Evolutionary conservation across 163 green algal species (phyloP), one percentile per base, ranked within the genome.

Genomic region (Scenedesmus sp.): DNA sequence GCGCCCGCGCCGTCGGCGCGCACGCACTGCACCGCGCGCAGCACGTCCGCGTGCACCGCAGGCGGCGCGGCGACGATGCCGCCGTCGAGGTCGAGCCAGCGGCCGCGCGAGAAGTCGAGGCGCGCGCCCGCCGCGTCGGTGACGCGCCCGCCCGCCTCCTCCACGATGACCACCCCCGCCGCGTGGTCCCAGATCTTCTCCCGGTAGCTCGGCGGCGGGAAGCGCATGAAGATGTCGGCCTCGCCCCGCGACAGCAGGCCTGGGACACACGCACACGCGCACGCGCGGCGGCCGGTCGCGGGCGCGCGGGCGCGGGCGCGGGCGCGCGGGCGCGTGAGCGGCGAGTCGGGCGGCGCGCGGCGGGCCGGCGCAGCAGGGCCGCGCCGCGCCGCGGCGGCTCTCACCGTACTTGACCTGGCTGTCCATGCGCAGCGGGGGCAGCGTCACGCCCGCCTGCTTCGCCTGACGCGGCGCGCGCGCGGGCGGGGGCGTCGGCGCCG

Each of bases 141-240:
- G 18, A 93, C 83, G 58, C 79, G 72, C 11, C 85, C 94, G 9
- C 94, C 94, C 14, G 94, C 92, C 85, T 97, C 94, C 77, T 92
- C 69, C 7, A 98, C 91, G 60, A 99, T 94, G 60, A 96, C 83
- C 20, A 92, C 87, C 1, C 95, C 96, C 0, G 94, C 92, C 33
- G 80, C 89, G 84, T 99, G 96, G 85, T 99, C 96, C 96, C 96
- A 98, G 48, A 99, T 97, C 87, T 98, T 98, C 80, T 98, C 95
- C 0, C 88, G 74, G 83, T 99, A 99, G 0, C 67, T 81, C 3
- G 84, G 31, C 1, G 91, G 88, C 3, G 95, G 96, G 83, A 99
- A 98, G 56, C 95, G 90, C 92, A 99, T 95, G 88, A 97, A 98
- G 48, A 97, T 88, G 28, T 84, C 78, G 31, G 89, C 94, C 72